Evolutionary conservation across 768 basidiomycete genomes (phyloP), one percentile per base, ranked within the genome.

Genomic region (Boletellus emodensis): DNA sequence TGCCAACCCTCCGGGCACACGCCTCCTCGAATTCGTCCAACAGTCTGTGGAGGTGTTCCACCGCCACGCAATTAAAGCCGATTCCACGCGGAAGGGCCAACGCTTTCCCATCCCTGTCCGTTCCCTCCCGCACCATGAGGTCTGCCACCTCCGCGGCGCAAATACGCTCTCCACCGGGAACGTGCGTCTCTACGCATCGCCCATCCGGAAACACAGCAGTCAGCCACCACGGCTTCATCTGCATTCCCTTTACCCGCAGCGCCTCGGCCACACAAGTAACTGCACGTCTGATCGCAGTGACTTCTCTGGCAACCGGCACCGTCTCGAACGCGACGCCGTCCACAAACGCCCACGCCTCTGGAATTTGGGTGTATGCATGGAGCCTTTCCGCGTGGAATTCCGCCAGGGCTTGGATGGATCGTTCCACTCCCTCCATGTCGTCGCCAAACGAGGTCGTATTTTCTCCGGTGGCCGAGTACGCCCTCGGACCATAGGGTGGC

Each of bases 271-370:
- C 68, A 5, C 44, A 40, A 2, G 58, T 61, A 57, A 93, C 76
- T 3, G 87, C 87, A 11, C 67, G 68, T 43, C 86, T 71, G 54
- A 91, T 83, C 13, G 85, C 86, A 18, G 63, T 63, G 4, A 86
- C 73, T 63, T 92, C 90, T 33, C 82, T 69, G 8, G 75, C 61
- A 3, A 90, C 71, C 0, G 90, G 87, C 4, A 91, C 70, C 0
- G 88, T 91, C 72, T 92, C 90, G 62, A 92, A 91, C 11, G 84
- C 85, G 43, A 91, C 56, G 52, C 73, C 77, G 48, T 86, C 82
- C 46, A 91, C 68, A 11, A 61, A 60, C 34, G 63, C 54, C 87
- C 87, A 91, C 1, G 71, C 65, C 26, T 71, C 68, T 5, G 60
- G 48, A 50, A 85, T 73, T 7, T 65, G 60, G 1, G 79, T 72